Evolutionary conservation across 2,329 filamentous ascomycete species (phyloP), one percentile per base, ranked within the genome.

Genomic region (Chrysosporium queenslandicum): DNA sequence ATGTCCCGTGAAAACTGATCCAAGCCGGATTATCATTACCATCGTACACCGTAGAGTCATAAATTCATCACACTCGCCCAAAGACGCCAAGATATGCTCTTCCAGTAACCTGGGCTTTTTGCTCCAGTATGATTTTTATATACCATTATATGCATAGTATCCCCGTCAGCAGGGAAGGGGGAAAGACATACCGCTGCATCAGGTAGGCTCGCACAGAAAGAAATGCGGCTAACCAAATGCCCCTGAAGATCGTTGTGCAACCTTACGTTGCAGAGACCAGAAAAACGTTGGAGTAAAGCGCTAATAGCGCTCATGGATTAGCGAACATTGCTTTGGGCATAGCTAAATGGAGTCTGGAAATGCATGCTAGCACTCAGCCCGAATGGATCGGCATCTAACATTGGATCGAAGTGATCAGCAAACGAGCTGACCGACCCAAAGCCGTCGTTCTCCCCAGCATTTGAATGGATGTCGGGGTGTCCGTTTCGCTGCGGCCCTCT

Each of bases 351-450:
- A 1, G 85, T 86, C 9, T 89, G 89, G 63, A 95, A 95, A 59
- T 91, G 87, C 91, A 95, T 95, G 71, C 87, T 94, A 32, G 90
- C 90, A 54, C 86, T 91, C 49, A 96, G 75, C 11, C 90, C 90
- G 63, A 96, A 97, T 0, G 91, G 91, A 68, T 96, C 90, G 68
- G 89, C 87, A 65, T 96, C 90, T 46, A 94, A 75, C 71, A 89
- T 87, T 16, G 89, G 86, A 63, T 96, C 90, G 64, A 87, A 94
- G 12, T 81, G 77, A 59, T 84, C 81, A 62, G 85, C 78, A 34
- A 82, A 73, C 50, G 74, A 71, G 56, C 72, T 77, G 62, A 71
- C 68, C 49, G 67, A 67, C 49, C 71, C 69, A 59, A 74, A 76
- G 14, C 64, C 64, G 45, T 66, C 60, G 36, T 64, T 64, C 57